Evolutionary conservation across 2,329 filamentous ascomycete species (phyloP), one percentile per base, ranked within the genome.

Genomic region (Metarhizium humberi): DNA sequence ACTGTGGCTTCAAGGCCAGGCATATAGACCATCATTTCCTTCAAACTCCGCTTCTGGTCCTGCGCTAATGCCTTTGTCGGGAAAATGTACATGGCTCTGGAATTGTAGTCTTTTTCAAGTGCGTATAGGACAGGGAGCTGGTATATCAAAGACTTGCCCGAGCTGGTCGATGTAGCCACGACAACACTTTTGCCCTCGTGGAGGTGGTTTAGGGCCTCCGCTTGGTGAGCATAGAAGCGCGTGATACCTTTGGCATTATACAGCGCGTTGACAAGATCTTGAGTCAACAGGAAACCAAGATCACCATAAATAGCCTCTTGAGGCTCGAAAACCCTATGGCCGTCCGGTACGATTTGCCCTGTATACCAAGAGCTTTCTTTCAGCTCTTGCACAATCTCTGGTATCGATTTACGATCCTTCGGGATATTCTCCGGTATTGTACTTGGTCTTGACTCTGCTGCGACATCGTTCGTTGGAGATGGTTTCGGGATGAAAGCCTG

Each of bases 111-210:
- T 53, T 82, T 76, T 69, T 99, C 92, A 2, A 99, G 74, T 51
- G 90, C 87, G 66, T 95, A 85, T 11, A 99, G 73, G 48, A 99
- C 90, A 0, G 94, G 94, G 16, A 99, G 80, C 65, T 99, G 94
- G 66, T 97, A 99, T 58, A 99, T 96, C n/a, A 99, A 75, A 6
- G 91, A 96, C 70, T 99, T 99, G 11, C 94, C 94, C 1, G 94
- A 99, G 66, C 90, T 95, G 0, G 94, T 99, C 0, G 92, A 95
- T 0, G 94, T 99, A 1, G 92, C 86, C 1, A 99, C 87, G 52
- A 99, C 92, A 14, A 97, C 90, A 67, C 96, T 85, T 42, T 86
- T 81, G 0, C 91, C 92, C 3, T 87, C 81, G 55, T 92, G 79
- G 1, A 99, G 75, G 57, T 87, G 83, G 65, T 99, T 99, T 63